Percentiles rank a stretch among this genome's conserved stretches.
phyloP scores from a whole-genome alignment of 176 grass and related monocot species.

The Canna indica region DNA sequence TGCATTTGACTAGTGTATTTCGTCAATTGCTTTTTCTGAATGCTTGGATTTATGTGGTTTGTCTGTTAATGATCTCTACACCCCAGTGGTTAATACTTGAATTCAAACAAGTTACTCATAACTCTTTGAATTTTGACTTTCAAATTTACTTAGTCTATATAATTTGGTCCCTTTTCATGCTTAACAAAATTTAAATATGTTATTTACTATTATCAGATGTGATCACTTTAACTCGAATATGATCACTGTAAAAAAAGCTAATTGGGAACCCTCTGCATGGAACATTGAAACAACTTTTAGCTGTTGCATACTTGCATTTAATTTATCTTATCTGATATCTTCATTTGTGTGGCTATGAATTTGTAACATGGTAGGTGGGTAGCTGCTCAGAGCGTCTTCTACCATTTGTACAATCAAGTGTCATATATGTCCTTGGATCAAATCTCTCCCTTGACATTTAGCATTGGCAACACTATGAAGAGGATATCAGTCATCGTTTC shows the following conservation, averaged over 20 bases:
- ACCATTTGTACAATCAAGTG: constrained; percentile 12
- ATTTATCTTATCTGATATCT: neutral
- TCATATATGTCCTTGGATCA: constrained; percentile 9
- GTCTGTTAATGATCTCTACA: neutral
- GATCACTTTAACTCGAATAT: no score
- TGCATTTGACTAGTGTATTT: neutral
- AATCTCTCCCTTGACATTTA: constrained; percentile 7
- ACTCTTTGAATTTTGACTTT: neutral
- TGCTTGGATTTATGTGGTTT: neutral
- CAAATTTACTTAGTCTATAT: neutral
- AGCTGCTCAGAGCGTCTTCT: constrained; percentile 3
- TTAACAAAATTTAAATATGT: neutral
- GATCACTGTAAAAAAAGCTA: neutral
- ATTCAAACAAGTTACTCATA: neutral
- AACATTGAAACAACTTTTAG: neutral
- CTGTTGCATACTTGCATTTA: neutral
- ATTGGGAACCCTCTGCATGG: neutral
- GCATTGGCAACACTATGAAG: constrained; percentile 5
- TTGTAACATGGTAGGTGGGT: constrained; percentile 6
- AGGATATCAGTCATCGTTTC: constrained; percentile 7
- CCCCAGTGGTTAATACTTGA: neutral
- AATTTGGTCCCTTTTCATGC: neutral
- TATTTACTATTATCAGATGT: no score
- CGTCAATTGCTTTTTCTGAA: neutral
- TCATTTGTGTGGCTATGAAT: neutral